Evolutionary conservation across 345 rosid genomes (phyloP).

Genomic region (Acer yangbiense): DNA sequence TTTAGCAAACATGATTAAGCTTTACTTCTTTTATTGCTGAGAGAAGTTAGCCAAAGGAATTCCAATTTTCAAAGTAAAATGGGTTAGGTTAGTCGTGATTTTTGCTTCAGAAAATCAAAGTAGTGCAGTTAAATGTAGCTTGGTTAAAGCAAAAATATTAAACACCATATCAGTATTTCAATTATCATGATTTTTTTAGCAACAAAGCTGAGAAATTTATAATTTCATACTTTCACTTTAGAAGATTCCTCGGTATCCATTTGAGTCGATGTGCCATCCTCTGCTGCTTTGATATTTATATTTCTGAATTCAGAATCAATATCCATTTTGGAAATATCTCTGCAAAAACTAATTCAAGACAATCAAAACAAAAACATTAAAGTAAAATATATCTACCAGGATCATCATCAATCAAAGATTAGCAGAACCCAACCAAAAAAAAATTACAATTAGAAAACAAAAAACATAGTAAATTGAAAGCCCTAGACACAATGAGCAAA

Average conservation of each 20-base stretch:
- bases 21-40: background rate
- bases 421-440: too few relatives aligned
- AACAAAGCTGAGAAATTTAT: background rate
- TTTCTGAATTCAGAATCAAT: conserved; percentile 39
- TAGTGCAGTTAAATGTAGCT: background rate
- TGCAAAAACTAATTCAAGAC: too few relatives aligned
- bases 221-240: background rate
- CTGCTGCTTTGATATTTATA: conserved; percentile 33
- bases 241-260: conserved; percentile 36
- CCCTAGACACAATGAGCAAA: too few relatives aligned
- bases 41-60: conserved; percentile 9
- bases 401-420: too few relatives aligned
- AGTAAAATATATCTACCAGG: too few relatives aligned
- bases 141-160: background rate
- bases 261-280: conserved; percentile 36
- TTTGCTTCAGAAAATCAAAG: background rate
- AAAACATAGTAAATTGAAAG: too few relatives aligned
- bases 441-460: too few relatives aligned
- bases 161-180: too few relatives aligned
- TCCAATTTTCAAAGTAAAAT: background rate
- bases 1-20: background rate
- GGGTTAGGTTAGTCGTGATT: too few relatives aligned
- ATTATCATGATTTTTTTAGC: too few relatives aligned
- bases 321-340: conserved; percentile 38
- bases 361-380: too few relatives aligned